phyloP scores from a whole-genome alignment of 108 stramenopile genomes.

The Cyclotella kingstonii region DNA sequence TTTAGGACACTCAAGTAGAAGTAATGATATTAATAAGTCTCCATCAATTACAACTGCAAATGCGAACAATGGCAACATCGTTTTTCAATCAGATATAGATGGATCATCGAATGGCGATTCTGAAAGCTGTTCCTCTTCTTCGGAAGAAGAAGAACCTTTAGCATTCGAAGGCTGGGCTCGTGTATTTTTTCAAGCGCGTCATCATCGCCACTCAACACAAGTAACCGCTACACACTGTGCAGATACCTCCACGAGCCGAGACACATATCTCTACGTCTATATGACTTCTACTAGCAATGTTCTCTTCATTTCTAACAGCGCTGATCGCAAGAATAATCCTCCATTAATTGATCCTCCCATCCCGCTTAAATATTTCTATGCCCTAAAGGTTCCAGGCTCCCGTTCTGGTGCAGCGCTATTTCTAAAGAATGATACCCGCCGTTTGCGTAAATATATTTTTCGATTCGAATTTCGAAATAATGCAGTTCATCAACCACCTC shows the following conservation, averaged over 20 bases:
- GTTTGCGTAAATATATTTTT: slow-evolving; percentile 35
- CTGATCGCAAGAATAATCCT: not conserved
- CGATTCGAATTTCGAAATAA: slow-evolving; percentile 36
- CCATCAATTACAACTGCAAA: too few relatives aligned
- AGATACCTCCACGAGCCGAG: slow-evolving; percentile 19
- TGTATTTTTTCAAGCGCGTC: slow-evolving; percentile 44
- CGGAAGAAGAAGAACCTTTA: slow-evolving; percentile 1
- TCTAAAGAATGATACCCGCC: slow-evolving; percentile 26
- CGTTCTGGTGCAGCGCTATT: slow-evolving; percentile 35
- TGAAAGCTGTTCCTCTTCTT: not conserved
- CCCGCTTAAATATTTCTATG: slow-evolving; percentile 33
- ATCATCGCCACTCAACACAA: slow-evolving; percentile 34
- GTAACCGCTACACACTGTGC: slow-evolving; percentile 9
- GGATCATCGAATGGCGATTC: too few relatives aligned
- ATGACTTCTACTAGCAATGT: slow-evolving; percentile 25
- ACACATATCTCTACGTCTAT: slow-evolving; percentile 26
- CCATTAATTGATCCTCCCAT: slow-evolving; percentile 37
- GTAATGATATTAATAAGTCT: too few relatives aligned
- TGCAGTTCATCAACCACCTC: slow-evolving; percentile 26
- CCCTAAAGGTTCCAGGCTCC: slow-evolving; percentile 34
- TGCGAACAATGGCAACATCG: too few relatives aligned
- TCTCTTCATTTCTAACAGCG: slow-evolving; percentile 8
- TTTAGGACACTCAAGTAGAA: too few relatives aligned
- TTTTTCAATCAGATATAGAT: too few relatives aligned
- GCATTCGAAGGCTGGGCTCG: slow-evolving; percentile 39